Conservation (phyloP, 1,284 basidiomycete genomes). For the Rhizoctonia solani region DNA sequence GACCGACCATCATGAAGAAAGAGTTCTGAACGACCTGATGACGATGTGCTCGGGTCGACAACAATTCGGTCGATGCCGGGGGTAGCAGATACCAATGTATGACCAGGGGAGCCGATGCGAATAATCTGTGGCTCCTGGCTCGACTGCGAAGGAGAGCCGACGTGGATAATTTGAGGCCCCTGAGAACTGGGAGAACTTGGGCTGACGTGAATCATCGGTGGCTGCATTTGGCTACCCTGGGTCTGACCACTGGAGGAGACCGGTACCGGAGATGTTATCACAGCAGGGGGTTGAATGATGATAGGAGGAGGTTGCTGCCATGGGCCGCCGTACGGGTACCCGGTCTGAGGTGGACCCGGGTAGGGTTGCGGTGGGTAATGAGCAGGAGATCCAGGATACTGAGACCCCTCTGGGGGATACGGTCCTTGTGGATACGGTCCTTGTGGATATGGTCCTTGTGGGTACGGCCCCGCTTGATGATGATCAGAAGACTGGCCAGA, state of each 20-base stretch:
- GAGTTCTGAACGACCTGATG: background rate
- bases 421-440: background rate
- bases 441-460: background rate
- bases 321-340: background rate
- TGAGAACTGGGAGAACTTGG: background rate
- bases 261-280: slow-evolving; percentile 2
- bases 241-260: background rate
- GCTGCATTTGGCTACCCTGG: background rate
- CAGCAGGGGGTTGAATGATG: slow-evolving; percentile 24
- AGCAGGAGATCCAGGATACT: no score
- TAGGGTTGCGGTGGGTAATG: background rate
- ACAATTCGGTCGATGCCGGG: slow-evolving; percentile 1
- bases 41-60: slow-evolving; percentile 3
- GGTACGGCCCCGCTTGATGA: slow-evolving; percentile 2
- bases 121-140: slow-evolving; percentile 22
- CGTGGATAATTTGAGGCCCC: slow-evolving; percentile 16
- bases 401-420: no score
- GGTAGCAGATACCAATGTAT: background rate
- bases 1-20: background rate
- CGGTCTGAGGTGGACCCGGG: background rate
- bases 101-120: slow-evolving; percentile 19
- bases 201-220: slow-evolving; percentile 5
- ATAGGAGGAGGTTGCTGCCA: slow-evolving; percentile 26
- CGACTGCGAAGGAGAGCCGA: background rate
- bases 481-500: background rate